Evolutionary conservation across 2,329 filamentous ascomycete species (phyloP).

Genomic region (Colletotrichum kahawae): DNA sequence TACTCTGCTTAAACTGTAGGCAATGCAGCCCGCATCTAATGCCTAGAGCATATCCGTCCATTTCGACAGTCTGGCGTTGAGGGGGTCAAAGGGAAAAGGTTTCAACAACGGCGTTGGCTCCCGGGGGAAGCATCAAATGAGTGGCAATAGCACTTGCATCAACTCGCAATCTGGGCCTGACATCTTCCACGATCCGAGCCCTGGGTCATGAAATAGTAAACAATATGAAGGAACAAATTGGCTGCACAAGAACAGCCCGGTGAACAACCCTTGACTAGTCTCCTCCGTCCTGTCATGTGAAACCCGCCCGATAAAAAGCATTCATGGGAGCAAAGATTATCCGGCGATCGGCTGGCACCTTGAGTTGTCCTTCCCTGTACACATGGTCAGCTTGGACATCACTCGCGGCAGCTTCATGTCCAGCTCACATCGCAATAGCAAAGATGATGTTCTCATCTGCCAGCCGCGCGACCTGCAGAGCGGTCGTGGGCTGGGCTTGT

Average conservation of each 20-base stretch:
- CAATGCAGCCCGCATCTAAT: conserved; percentile 16
- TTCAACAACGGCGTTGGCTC: conserved; percentile 59
- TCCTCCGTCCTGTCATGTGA: conserved; percentile 4
- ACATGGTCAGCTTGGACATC: background rate
- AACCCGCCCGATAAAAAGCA: conserved; percentile 7
- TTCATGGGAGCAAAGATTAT: conserved; percentile 3
- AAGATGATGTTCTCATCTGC: background rate
- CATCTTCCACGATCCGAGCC: conserved; percentile 48
- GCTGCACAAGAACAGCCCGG: background rate
- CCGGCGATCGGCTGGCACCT: background rate
- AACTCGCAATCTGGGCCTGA: conserved; percentile 30
- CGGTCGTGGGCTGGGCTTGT: background rate
- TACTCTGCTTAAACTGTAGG: conserved; percentile 58
- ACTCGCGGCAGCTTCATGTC: background rate
- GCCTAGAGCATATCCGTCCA: conserved; percentile 17
- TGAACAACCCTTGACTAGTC: conserved; percentile 1
- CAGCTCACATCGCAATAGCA: conserved; percentile 16
- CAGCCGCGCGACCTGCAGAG: background rate
- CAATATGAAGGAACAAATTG: conserved; percentile 6
- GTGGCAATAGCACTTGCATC: conserved; percentile 28
- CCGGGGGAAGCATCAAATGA: conserved; percentile 33
- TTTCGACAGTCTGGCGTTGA: conserved; percentile 45
- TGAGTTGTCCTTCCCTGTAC: background rate
- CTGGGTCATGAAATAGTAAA: conserved; percentile 21
- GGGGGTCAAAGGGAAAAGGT: conserved; percentile 46